phyloP scores from a whole-genome alignment of 2,329 filamentous ascomycete species.

The Diaporthe sp. region DNA sequence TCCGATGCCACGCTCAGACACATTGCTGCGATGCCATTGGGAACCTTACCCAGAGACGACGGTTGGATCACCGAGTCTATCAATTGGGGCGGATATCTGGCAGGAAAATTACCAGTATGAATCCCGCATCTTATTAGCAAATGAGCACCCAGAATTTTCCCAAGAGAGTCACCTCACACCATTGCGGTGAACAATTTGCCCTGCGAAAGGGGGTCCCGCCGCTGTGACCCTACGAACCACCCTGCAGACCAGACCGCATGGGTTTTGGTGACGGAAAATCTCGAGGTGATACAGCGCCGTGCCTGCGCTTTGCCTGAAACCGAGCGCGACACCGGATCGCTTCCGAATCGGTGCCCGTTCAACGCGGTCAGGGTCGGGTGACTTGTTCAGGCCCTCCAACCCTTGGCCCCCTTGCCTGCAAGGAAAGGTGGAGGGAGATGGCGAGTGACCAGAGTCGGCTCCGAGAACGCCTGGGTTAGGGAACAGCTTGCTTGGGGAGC shows the following conservation, averaged over 20 bases:
- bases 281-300: constrained; percentile 10
- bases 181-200: constrained; percentile 27
- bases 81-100: not conserved
- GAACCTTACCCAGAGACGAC: constrained; percentile 14
- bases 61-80: constrained; percentile 6
- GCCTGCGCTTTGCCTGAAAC: constrained; percentile 28
- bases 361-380: constrained; percentile 14
- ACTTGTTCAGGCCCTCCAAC: not conserved
- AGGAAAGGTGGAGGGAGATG: not conserved
- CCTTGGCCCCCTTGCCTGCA: not conserved
- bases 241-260: not conserved
- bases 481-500: not conserved
- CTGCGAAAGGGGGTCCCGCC: not conserved
- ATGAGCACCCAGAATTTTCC: not conserved
- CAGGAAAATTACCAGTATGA: not conserved
- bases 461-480: constrained; percentile 3
- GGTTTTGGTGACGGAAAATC: not conserved
- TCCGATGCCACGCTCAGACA: constrained; percentile 23
- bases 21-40: not conserved
- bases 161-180: constrained; percentile 1
- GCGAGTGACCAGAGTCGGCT: not conserved
- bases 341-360: constrained; percentile 13
- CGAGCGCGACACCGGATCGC: constrained; percentile 21
- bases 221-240: not conserved
- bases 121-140: constrained; percentile 11